Evolutionary conservation across 2,329 filamentous ascomycete genomes (phyloP).

Genomic region (Venturia nashicola): DNA sequence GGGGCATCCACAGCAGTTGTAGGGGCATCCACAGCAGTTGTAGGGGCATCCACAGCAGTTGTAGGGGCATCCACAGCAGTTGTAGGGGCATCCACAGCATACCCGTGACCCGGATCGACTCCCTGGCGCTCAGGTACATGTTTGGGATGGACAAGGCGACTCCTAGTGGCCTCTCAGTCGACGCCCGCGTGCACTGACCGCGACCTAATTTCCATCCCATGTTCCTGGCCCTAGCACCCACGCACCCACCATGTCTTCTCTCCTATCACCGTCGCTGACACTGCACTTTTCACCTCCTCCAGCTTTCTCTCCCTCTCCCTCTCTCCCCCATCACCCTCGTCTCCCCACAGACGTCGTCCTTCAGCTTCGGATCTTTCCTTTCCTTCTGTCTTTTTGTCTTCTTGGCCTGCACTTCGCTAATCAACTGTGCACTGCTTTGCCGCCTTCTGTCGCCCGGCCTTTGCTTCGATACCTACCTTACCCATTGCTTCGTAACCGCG

Average conservation of each 20-base stretch:
- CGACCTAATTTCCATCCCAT: not conserved
- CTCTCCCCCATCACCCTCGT: slow-evolving; percentile 14
- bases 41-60: no score
- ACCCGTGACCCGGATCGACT: no score
- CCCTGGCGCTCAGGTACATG: no score
- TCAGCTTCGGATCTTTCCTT: slow-evolving; percentile 22
- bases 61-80: no score
- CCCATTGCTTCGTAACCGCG: not conserved
- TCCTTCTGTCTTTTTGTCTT: slow-evolving; percentile 9
- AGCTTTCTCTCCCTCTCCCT: slow-evolving; percentile 14
- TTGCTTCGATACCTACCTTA: not conserved
- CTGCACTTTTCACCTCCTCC: no score
- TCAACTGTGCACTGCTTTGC: not conserved
- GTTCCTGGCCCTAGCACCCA: slow-evolving; percentile 6
- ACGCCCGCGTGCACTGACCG: not conserved
- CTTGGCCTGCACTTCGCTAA: slow-evolving; percentile 14
- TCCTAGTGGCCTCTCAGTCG: no score
- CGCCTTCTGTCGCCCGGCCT: not conserved
- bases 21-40: no score
- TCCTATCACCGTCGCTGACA: no score
- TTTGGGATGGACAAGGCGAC: not conserved
- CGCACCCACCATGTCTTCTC: no score
- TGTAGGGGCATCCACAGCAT: no score
- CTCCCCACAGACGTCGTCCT: slow-evolving; percentile 17
- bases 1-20: no score